These are phyloP conservation scores for Penicillium fuscoglaucum DNA, from an alignment of 2,329 filamentous ascomycete species.

Conservation along the genomic window DNA sequence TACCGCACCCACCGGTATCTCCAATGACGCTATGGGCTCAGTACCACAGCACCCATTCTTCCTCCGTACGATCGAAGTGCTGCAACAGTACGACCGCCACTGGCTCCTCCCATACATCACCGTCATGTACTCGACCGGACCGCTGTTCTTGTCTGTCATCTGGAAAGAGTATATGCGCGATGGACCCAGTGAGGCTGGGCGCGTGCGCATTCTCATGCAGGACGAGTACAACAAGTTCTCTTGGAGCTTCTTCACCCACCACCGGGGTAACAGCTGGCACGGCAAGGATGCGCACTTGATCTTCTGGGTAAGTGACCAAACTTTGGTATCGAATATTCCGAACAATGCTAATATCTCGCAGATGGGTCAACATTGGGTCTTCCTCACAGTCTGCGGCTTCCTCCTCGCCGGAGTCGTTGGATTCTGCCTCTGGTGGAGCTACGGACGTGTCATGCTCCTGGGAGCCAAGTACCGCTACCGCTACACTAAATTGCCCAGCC, in stretches of 20 bases:
- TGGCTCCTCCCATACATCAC: constrained; percentile 74
- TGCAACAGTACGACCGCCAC: constrained; percentile 67
- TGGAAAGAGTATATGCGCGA: constrained; percentile 70
- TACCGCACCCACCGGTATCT: constrained; percentile 74
- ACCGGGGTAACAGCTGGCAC: constrained; percentile 66
- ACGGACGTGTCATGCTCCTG: constrained; percentile 48
- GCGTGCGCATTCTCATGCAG: constrained; percentile 67
- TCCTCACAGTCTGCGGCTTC: constrained; percentile 56
- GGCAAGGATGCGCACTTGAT: constrained; percentile 63
- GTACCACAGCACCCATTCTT: constrained; percentile 74
- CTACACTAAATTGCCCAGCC: constrained; percentile 35
- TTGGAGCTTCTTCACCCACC: constrained; percentile 72
- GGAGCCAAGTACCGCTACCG: constrained; percentile 44
- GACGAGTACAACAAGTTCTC: constrained; percentile 67
- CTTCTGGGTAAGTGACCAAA: constrained; percentile 55
- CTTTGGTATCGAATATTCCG: not conserved
- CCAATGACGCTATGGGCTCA: constrained; percentile 77
- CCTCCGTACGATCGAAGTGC: constrained; percentile 64
- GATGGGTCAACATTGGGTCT: constrained; percentile 59
- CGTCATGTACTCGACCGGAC: constrained; percentile 77
- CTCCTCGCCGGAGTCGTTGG: constrained; percentile 50
- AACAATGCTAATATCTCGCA: constrained; percentile 18
- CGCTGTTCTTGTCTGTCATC: constrained; percentile 72
- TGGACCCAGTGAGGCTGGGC: constrained; percentile 45
- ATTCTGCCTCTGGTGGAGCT: constrained; percentile 52